Conservation (phyloP, 495 filamentous ascomycete genomes). For the Neurospora africana region DNA sequence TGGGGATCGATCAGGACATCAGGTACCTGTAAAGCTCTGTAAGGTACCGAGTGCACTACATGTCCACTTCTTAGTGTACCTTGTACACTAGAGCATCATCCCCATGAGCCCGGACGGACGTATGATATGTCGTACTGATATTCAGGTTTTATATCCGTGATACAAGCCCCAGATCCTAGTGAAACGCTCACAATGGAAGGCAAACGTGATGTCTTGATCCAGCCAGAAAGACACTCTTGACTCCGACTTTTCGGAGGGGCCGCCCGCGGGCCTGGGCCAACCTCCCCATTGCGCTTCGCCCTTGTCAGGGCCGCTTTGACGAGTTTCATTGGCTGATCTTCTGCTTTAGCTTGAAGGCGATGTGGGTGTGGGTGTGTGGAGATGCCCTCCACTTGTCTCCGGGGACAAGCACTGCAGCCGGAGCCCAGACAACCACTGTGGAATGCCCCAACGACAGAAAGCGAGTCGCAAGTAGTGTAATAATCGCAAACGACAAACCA, state of each 20-base stretch:
- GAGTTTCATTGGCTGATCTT: neutral
- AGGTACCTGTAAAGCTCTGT: neutral
- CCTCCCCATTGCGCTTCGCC: neutral
- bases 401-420: neutral
- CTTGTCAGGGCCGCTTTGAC: neutral
- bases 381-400: neutral
- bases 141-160: neutral
- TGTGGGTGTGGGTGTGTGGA: neutral
- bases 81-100: neutral
- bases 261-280: slow-evolving; percentile 3
- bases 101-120: neutral
- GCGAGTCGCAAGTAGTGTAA: neutral
- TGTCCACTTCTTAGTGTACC: neutral
- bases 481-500: neutral
- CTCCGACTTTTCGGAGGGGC: slow-evolving; percentile 1
- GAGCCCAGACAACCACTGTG: neutral
- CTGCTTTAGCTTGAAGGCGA: neutral
- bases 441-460: neutral
- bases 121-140: neutral
- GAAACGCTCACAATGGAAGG: neutral
- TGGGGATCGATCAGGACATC: neutral
- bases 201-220: neutral
- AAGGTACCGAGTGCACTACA: neutral
- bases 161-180: neutral
- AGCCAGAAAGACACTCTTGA: neutral